phyloP scores from a whole-genome alignment of 345 rosid genomes.

The Moringa oleifera region DNA sequence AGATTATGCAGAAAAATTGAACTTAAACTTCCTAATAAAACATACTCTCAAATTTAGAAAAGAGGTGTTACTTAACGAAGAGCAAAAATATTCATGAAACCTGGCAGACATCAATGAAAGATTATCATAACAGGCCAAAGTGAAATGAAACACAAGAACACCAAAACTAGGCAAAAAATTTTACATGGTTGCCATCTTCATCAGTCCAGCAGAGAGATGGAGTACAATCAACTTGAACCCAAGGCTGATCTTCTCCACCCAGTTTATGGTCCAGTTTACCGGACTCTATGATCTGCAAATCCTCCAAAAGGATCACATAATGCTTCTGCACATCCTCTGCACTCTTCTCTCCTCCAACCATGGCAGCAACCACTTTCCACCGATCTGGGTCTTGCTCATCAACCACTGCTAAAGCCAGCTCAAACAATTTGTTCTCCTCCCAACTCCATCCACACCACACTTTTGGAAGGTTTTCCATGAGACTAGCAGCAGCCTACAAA shows the following conservation, averaged over 20 bases:
- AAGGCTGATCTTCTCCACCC: constrained; percentile 26
- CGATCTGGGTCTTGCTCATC: constrained; percentile 52
- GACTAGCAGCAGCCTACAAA: neutral
- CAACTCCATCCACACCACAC: constrained; percentile 57
- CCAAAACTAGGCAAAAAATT: too few species aligned
- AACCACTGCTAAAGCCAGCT: constrained; percentile 62
- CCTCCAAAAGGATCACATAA: constrained; percentile 56
- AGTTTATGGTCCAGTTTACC: constrained; percentile 51
- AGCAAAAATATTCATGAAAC: too few species aligned
- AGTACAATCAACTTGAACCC: constrained; percentile 31
- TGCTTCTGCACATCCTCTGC: constrained; percentile 55
- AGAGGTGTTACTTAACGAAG: too few species aligned
- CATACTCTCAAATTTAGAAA: neutral
- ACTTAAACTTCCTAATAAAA: too few species aligned
- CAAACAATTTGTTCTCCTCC: constrained; percentile 77
- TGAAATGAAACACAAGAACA: too few species aligned
- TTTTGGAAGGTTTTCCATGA: constrained; percentile 32
- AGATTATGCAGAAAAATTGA: neutral
- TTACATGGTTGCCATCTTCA: constrained; percentile 47
- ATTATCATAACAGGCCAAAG: neutral
- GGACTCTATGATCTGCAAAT: constrained; percentile 53
- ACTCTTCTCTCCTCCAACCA: constrained; percentile 60
- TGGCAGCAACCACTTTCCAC: constrained; percentile 60
- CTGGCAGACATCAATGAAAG: neutral
- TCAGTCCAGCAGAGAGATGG: constrained; percentile 43